These are phyloP conservation scores for Moricandia moricandioides DNA, from an alignment of 345 rosid genomes.

Conservation along the genomic window DNA sequence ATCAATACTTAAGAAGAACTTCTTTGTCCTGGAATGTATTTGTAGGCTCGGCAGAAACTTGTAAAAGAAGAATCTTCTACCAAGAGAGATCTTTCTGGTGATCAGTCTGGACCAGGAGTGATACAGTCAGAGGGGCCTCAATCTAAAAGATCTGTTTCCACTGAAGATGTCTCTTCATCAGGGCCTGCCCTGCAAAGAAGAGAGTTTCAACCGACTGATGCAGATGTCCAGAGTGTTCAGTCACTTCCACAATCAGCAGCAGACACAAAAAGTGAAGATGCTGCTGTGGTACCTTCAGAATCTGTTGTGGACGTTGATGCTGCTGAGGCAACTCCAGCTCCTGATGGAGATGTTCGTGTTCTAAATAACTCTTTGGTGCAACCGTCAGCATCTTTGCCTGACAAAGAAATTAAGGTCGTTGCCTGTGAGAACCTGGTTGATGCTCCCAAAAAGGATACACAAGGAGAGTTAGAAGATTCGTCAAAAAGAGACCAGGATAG, in stretches of 20 bases:
- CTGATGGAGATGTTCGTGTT: conserved; percentile 41
- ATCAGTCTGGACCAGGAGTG: conserved; percentile 36
- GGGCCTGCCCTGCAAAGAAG: conserved; percentile 24
- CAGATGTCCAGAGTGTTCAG: conserved; percentile 37
- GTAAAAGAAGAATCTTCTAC: conserved; percentile 44
- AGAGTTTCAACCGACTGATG: conserved; percentile 38
- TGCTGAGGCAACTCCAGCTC: conserved; percentile 40
- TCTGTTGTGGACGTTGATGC: conserved; percentile 34
- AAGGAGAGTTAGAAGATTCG: conserved; percentile 42
- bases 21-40: conserved; percentile 17
- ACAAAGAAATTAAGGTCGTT: conserved; percentile 49
- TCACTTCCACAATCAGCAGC: conserved; percentile 35
- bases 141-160: conserved; percentile 3
- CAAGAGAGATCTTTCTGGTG: conserved; percentile 36
- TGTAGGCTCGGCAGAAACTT: conserved; percentile 53
- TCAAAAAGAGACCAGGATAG: conserved; percentile 45
- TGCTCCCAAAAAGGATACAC: conserved; percentile 29
- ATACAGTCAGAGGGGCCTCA: conserved; percentile 36
- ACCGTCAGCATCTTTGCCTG: conserved; percentile 40
- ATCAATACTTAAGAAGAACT: conserved; percentile 3
- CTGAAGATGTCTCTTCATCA: conserved; percentile 38
- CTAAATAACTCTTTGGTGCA: conserved; percentile 41
- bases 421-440: conserved; percentile 41
- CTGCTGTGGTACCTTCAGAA: conserved; percentile 41
- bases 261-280: conserved; percentile 38